A percentile compares a stretch with the other conserved stretches of the same genome.
phyloP scores from a whole-genome alignment of 768 basidiomycete species.

The Pleurotus sapidus region DNA sequence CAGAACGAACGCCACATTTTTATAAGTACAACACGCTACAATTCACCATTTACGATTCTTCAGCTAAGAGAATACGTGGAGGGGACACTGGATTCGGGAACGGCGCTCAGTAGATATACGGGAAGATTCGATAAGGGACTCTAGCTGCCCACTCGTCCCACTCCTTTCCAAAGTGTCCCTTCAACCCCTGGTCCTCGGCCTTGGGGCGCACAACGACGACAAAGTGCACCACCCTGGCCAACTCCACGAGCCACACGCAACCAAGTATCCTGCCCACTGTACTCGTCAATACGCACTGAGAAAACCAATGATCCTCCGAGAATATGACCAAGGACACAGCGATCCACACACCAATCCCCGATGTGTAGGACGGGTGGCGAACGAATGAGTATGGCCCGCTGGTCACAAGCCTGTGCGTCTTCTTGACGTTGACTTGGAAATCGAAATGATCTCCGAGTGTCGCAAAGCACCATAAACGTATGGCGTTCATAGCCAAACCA shows the following conservation, averaged over 20 bases:
- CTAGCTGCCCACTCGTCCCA: slow-evolving; percentile 14
- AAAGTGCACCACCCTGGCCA: not conserved
- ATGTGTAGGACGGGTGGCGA: not conserved
- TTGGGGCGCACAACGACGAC: not conserved
- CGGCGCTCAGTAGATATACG: slow-evolving; percentile 21
- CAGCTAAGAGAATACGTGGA: too few relatives aligned
- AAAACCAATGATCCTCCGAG: not conserved
- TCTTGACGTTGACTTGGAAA: not conserved
- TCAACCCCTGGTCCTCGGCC: not conserved
- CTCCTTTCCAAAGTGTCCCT: not conserved
- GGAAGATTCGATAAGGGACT: slow-evolving; percentile 27
- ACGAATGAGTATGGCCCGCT: not conserved
- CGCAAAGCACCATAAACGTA: not conserved
- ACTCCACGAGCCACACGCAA: not conserved
- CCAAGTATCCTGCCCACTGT: not conserved
- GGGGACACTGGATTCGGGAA: too few relatives aligned
- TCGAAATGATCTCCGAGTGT: not conserved
- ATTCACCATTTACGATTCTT: too few relatives aligned
- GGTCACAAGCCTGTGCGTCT: not conserved
- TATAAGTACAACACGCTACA: too few relatives aligned
- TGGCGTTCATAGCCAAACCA: too few relatives aligned
- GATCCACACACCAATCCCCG: not conserved
- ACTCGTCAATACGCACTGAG: not conserved
- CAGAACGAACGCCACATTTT: too few relatives aligned
- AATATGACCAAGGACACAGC: not conserved